Evolutionary conservation across 106 monocot species (phyloP), one percentile per base, ranked within the genome.

Genomic region (Dendrobium chrysotoxum): DNA sequence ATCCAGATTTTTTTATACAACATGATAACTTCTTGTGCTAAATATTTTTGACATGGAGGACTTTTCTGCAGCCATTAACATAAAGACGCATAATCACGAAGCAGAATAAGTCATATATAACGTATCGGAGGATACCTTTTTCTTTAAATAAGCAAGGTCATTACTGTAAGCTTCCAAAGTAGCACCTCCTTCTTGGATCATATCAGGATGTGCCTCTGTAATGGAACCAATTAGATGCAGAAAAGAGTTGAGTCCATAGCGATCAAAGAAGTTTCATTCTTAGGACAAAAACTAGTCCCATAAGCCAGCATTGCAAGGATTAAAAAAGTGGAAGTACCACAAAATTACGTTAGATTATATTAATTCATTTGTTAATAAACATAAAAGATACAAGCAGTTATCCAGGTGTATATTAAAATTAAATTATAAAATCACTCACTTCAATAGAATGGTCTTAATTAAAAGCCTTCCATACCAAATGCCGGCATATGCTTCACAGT

Each of bases 191-290:
- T 85, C 77, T 80, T 88, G 90, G 71, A 92, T 95, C 87, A 86
- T 83, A 76, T 95, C 95, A 80, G 95, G 95, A 58, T 95, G 95
- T 28, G 92, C 92, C 92, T 95, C 95, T 95, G 79, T 80, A 12
- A 84, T 25, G 13, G 1, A 81, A 61, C 20, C 11, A 54, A 65
- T 47, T 23, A 76, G 47, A 28, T 46, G 7, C 44, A 76, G 13
- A 47, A 28, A 76, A 76, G 47, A 45, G 12, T 76, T 76, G 46
- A 76, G 40, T 3, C 23, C 47, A 28, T 26, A 8, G 18, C 21
- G 74, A 74, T 74, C 8, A 42, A 21, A 28, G 74, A 6, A 74
- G 28, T 74, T n/a, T 41, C 7, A 70, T 38, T 40, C 40, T 42
- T 42, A n/a, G n/a, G 16, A 35, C 11, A 28, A 65, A 3, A 31